Evolutionary conservation across 164 flowering plant species (phyloP).

Genomic region (Macadamia tetraphylla): DNA sequence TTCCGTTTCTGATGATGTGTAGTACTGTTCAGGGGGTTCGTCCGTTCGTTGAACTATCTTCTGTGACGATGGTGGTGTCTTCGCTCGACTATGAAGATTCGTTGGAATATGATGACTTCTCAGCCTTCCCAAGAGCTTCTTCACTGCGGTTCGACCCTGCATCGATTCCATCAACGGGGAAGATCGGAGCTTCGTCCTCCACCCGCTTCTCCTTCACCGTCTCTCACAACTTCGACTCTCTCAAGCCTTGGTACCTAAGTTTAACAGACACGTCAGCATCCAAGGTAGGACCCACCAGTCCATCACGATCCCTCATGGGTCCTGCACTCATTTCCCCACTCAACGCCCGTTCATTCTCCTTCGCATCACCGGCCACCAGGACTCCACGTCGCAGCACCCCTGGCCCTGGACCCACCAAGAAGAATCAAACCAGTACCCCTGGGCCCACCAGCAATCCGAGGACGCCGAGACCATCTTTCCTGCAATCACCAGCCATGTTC

Average conservation of each 20-base stretch:
- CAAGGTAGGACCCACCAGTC: slow-evolving; percentile 50
- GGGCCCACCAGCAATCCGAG: slow-evolving; percentile 55
- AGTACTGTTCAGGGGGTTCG: slow-evolving; percentile 68
- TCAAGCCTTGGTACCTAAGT: slow-evolving; percentile 94
- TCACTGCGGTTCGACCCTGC: slow-evolving; percentile 72
- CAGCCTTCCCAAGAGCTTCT: slow-evolving; percentile 57
- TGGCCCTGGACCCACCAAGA: slow-evolving; percentile 15
- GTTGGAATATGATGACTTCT: slow-evolving; percentile 53
- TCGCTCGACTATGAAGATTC: slow-evolving; percentile 74
- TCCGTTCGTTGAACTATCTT: slow-evolving; percentile 77
- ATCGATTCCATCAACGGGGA: slow-evolving; percentile 41
- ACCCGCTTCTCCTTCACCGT: slow-evolving; percentile 91
- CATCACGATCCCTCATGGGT: slow-evolving; percentile 36
- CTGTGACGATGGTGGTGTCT: slow-evolving; percentile 56
- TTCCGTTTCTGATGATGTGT: too few relatives aligned
- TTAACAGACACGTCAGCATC: slow-evolving; percentile 53
- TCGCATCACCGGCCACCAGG: slow-evolving; percentile 79
- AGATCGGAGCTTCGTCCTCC: slow-evolving; percentile 75
- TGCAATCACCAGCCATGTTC: slow-evolving; percentile 81
- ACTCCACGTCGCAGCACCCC: slow-evolving; percentile 41
- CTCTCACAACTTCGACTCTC: slow-evolving; percentile 69
- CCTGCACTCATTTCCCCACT: slow-evolving; percentile 81
- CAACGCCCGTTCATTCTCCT: slow-evolving; percentile 87
- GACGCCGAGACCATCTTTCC: slow-evolving; percentile 81
- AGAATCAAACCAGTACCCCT: slow-evolving; percentile 47